These are phyloP conservation scores for Avena sativa DNA, from an alignment of 176 grass and related monocot species.

Conservation along the genomic window DNA sequence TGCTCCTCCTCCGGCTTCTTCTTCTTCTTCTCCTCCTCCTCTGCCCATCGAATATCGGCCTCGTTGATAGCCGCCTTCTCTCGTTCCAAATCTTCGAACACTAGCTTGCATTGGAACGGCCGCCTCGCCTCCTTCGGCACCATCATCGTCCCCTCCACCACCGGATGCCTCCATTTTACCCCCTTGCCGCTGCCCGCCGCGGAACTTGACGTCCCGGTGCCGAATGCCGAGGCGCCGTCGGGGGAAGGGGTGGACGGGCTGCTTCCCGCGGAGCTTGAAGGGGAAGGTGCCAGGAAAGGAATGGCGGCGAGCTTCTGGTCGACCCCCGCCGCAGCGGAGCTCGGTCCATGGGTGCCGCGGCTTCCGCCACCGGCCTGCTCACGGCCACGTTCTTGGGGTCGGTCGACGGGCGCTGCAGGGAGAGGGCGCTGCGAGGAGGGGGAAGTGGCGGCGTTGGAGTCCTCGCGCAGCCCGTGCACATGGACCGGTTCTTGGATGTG, in stretches of 20 bases:
- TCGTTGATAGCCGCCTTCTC: not conserved
- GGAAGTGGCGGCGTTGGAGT: not conserved
- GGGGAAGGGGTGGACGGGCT: not conserved
- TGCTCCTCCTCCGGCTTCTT: not conserved
- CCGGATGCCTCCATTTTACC: not conserved
- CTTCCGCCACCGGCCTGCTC: not conserved
- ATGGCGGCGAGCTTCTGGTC: not conserved
- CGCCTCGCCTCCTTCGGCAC: not conserved
- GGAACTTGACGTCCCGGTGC: not conserved
- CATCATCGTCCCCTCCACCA: not conserved
- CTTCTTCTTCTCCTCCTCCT: not conserved
- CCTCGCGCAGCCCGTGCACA: too few relatives aligned
- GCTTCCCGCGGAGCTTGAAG: not conserved
- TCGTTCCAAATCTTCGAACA: not conserved
- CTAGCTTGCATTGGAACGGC: not conserved
- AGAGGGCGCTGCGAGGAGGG: not conserved
- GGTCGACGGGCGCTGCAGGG: not conserved
- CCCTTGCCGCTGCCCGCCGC: not conserved
- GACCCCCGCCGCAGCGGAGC: not conserved
- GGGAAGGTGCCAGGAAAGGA: not conserved
- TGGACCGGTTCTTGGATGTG: not conserved
- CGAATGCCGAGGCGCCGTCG: not conserved
- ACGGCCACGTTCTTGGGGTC: not conserved
- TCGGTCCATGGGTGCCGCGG: conserved; percentile 1
- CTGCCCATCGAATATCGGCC: not conserved